Base-by-base conservation (phyloP, 2,329 filamentous ascomycete species). In the Lomentospora prolificans region DNA sequence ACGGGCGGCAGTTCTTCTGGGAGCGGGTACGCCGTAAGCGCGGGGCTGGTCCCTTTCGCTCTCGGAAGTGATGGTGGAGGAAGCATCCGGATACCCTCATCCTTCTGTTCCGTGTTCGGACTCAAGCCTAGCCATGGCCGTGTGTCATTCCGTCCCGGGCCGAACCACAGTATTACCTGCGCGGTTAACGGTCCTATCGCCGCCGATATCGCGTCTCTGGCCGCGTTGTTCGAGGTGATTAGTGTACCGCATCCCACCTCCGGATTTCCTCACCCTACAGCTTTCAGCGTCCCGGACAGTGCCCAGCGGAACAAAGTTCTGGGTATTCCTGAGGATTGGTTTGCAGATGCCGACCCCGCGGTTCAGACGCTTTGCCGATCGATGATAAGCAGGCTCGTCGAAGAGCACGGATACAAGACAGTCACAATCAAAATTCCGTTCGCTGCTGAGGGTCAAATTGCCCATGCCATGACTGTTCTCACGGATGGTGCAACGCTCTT, bases 1-100 rank as follows among this genome's bases (percentile, higher is more conserved):
- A 82, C 83, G 3, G 88, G 88, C 51, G 88, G 88, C 12, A 88
- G 84, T 4, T 90, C 87, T 0, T 87, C 86, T 2, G 88, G 88
- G 2, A 82, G 82, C 4, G 87, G 76, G 0, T 90, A 88, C 63
- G 83, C 81, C 9, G 83, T 90, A n/a, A 75, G 77, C 2, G 71
- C 82, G 4, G 87, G 88, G 0, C 74, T 91, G 2, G 75, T 89
- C 0, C 87, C 88, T 0, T 79, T 88, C 56, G 84, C 85, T 0
- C 75, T 90, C 10, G 88, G 87, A 14, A 82, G 80, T 39, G 87
- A 90, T 64, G 86, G 85, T 14, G 87, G 87, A 30, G 87, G 87
- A 57, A 87, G 81, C 52, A 85, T 91, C 60, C 81, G 88, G 1
- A 84, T 91, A 31, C 89, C 88, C 0, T 75, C 85, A 0, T 79